Base-by-base conservation (phyloP, 192 early-diverging fungal species). In the Coemansia sp. region DNA sequence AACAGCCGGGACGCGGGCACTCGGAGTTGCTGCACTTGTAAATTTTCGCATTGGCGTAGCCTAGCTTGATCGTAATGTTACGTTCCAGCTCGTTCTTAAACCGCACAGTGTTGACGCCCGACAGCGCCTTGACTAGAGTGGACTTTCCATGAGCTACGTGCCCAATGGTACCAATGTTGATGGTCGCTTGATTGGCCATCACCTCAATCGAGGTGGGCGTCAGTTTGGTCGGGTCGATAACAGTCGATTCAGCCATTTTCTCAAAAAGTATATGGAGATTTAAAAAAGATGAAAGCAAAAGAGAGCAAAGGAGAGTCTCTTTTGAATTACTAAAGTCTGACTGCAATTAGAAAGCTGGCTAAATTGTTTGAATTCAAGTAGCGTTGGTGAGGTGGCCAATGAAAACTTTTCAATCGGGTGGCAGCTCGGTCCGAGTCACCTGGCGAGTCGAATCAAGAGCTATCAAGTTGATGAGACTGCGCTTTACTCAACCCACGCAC, bases 131-230 rank as follows among this genome's bases (percentile, higher is more conserved):
- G 60, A 99, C 97, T 19, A 99, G 93, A 19, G 96, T 98, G 19
- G 95, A 97, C 86, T 99, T 99, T 80, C 97, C 97, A 87, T 99
- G 97, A 29, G 97, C 96, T 66, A 99, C 97, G 82, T 99, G 97
- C 47, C 97, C 97, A 79, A 99, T 99, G 45, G 97, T 99, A 68
- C 96, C 96, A 76, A 99, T 99, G 83, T 99, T 99, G 84, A 99
- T 98, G 54, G 97, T 99, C 48, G 97, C 97, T 84, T 99, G 97
- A 60, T 91, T 90, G 9, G 89, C 88, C 82, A 99, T 99, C 75
- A 98, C 97, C 84, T 98, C 95, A 25, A 92, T 92, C 23, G 77
- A 80, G 59, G 62, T 67, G 23, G 72, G 72, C 53, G 72, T 67
- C 52, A 80, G 59, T 59, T 64, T 74, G 15, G 72, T 53, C 27